These are phyloP conservation scores for Dipteronia dyeriana DNA, from an alignment of 345 rosid genomes.

Conservation along the genomic window DNA sequence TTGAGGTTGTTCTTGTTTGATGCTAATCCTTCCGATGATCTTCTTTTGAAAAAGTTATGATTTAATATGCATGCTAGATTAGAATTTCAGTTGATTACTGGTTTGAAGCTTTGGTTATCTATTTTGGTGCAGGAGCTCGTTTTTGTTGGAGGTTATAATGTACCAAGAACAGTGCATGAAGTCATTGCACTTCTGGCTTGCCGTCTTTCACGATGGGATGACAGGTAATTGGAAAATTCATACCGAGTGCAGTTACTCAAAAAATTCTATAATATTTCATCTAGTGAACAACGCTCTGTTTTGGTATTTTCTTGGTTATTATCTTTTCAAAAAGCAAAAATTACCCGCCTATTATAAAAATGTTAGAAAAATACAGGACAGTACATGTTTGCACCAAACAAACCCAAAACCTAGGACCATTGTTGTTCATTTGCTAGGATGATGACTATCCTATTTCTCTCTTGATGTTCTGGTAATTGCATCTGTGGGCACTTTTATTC, in stretches of 20 bases:
- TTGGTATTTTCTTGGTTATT: not conserved
- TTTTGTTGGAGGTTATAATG: conserved; percentile 75
- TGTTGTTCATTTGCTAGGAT: not conserved
- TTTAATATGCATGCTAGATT: not conserved
- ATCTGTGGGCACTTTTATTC: not conserved
- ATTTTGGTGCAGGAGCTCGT: conserved; percentile 68
- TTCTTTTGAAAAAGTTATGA: not conserved
- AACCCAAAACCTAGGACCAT: too few relatives aligned
- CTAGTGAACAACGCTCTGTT: not conserved
- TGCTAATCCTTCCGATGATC: conserved; percentile 11
- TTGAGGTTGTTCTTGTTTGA: conserved; percentile 62
- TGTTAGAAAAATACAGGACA: not conserved
- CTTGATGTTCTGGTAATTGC: too few relatives aligned
- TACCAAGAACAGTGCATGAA: conserved; percentile 88
- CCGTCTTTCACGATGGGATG: conserved; percentile 94
- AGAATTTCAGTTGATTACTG: not conserved
- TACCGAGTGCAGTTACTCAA: not conserved
- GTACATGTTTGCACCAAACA: not conserved
- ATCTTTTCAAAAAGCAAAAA: not conserved
- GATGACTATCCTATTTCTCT: not conserved
- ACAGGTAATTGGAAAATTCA: conserved; percentile 53
- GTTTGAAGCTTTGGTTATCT: conserved; percentile 14
- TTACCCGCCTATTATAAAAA: not conserved
- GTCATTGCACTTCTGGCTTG: conserved; percentile 77
- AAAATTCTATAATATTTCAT: not conserved